Evolutionary conservation across 1,139 yeast genomes (phyloP).

Genomic region (Geotrichum candidum): DNA sequence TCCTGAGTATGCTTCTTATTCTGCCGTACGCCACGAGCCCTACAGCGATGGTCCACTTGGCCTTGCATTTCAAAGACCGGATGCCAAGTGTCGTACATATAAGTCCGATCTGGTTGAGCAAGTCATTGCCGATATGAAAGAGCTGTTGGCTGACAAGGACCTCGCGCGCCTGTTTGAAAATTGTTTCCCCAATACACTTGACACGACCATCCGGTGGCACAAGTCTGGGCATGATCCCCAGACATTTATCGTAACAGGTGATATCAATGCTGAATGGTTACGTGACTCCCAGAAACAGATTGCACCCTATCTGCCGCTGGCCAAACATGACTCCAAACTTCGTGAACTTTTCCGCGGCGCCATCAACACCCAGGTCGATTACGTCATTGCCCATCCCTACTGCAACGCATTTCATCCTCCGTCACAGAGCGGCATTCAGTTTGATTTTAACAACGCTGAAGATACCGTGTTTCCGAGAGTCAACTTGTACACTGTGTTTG

Average conservation of each 20-base stretch:
- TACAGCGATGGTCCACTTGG: conserved; percentile 34
- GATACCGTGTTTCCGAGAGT: conserved; percentile 68
- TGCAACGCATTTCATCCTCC: conserved; percentile 94
- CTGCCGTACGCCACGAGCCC: conserved; percentile 34
- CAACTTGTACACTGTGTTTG: conserved; percentile 68
- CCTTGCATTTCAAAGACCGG: conserved; percentile 74
- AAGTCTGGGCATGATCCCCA: conserved; percentile 30
- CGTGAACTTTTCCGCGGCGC: conserved; percentile 64
- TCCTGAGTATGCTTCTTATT: conserved; percentile 38
- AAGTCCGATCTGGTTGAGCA: conserved; percentile 55
- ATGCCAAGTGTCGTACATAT: conserved; percentile 66
- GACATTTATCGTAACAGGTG: conserved; percentile 81
- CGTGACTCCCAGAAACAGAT: conserved; percentile 83
- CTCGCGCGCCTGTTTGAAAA: conserved; percentile 72
- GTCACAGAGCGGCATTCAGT: conserved; percentile 47
- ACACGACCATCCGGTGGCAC: conserved; percentile 81
- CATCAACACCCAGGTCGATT: conserved; percentile 68
- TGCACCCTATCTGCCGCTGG: conserved; percentile 63
- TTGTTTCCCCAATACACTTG: conserved; percentile 80
- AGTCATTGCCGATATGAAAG: conserved; percentile 50
- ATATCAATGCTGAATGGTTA: conserved; percentile 80
- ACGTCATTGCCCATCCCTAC: conserved; percentile 59
- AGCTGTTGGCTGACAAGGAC: conserved; percentile 53
- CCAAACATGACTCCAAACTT: conserved; percentile 45
- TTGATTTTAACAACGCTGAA: conserved; percentile 47